Evolutionary conservation across 495 filamentous ascomycete genomes (phyloP).

Genomic region (Trichoderma gamsii): DNA sequence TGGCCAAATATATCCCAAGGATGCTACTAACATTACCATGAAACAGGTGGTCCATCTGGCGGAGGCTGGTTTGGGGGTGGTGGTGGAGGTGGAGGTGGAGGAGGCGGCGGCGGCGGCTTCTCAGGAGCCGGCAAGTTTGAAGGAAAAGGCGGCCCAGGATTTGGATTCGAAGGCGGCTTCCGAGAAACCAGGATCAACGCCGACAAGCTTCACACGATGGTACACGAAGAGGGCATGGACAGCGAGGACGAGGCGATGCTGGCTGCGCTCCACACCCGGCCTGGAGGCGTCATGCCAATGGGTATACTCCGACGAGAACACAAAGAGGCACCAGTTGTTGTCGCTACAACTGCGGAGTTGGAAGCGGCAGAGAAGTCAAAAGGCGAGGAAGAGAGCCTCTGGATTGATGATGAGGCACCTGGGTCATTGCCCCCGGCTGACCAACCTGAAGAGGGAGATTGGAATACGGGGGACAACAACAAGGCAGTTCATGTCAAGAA

Average conservation of each 20-base stretch:
- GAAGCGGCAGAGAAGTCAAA: constrained; percentile 28
- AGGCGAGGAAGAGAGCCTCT: constrained; percentile 32
- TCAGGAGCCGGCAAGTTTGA: neutral
- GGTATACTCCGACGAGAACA: constrained; percentile 49
- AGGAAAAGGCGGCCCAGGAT: neutral
- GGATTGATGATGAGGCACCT: constrained; percentile 26
- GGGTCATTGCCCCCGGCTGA: constrained; percentile 19
- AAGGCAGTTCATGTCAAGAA: constrained; percentile 24
- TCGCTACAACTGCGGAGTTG: constrained; percentile 49
- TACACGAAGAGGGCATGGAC: constrained; percentile 1
- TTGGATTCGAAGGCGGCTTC: neutral
- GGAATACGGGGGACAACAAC: constrained; percentile 29
- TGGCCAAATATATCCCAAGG: neutral
- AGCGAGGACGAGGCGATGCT: constrained; percentile 17
- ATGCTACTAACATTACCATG: neutral
- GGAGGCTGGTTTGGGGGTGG: constrained; percentile 18
- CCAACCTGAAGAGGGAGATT: constrained; percentile 30
- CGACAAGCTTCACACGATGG: constrained; percentile 13
- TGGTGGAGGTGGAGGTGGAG: constrained; percentile 17
- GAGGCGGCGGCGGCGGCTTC: constrained; percentile 5
- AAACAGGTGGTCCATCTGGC: constrained; percentile 7
- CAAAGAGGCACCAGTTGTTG: constrained; percentile 43
- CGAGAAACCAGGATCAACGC: constrained; percentile 15
- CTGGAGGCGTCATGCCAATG: constrained; percentile 29
- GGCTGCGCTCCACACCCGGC: neutral